Base-by-base conservation (phyloP, 73 alveolate species). In the Stentor roeselii region DNA sequence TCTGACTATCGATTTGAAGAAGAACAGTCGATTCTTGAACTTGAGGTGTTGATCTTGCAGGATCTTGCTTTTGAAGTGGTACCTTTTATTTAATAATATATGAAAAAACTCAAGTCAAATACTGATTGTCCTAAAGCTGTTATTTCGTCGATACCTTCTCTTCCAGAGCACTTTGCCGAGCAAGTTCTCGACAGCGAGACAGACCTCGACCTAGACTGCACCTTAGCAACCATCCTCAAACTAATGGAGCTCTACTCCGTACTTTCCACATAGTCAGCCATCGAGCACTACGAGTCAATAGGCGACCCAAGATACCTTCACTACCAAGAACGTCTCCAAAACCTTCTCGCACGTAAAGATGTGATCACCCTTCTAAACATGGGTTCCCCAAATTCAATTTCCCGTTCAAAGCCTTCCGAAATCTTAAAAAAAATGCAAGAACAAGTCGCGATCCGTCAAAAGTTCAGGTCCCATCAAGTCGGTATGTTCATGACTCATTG, bases 311-410 rank as follows among this genome's bases (percentile, higher is more conserved):
- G 31, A 31, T 67, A 67, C 2, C 38, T 67, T 67, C 42, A 30
- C 32, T 67, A 67, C 32, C 82, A 67, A 67, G 82, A 67, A 2
- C 38, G 82, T 36, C 38, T 67, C 21, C 82, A 67, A 67, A 67
- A 67, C 11, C 15, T 67, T 15, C 82, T 67, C 15, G 32, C 82
- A 15, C 38, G 82, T 30, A 30, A 30, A 1, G 82, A 67, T 67
- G 42, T 67, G n/a, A 21, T 67, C n/a, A 67, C n/a, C 60, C 74
- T 58, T 58, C 74, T 58, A 58, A 58, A 58, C 27, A 31, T 21
- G 1, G 35, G 27, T 21, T 2, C 74, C 27, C 74, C 15, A n/a
- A n/a, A 31, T 21, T 2, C 74, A 58, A 58, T 58, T 58, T 58
- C 74, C 27, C 15, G 15, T 58, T 21, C 35, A 58, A 58, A 58